A percentile compares a stretch with the other conserved stretches of the same genome.
phyloP scores from a whole-genome alignment of 257 asterid genomes.

The Dorcoceras hygrometricum region DNA sequence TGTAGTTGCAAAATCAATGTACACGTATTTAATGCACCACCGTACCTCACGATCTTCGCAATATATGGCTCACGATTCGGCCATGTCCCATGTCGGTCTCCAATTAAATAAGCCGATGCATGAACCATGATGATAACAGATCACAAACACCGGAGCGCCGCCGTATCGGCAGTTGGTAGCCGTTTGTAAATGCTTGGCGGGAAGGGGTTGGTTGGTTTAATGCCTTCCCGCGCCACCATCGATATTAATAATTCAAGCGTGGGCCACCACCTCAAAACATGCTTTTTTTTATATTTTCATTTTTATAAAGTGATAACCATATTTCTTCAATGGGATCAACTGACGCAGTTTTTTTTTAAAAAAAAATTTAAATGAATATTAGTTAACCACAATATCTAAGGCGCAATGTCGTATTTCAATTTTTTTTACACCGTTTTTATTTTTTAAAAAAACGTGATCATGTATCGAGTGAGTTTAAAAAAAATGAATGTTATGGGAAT shows the following conservation, averaged over 20 bases:
- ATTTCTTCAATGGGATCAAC: too few relatives aligned
- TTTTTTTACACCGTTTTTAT: too few relatives aligned
- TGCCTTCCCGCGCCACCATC: conserved; percentile 35
- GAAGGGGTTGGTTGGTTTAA: not conserved
- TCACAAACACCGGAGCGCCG: too few relatives aligned
- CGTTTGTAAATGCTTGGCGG: conserved; percentile 16
- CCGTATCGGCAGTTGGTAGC: not conserved
- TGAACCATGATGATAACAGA: conserved; percentile 16
- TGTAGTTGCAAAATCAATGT: conserved; percentile 5
- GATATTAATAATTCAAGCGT: not conserved
- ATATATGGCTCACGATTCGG: conserved; percentile 13
- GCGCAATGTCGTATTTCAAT: too few relatives aligned
- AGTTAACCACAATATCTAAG: too few relatives aligned
- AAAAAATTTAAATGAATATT: too few relatives aligned
- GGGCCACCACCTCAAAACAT: not conserved
- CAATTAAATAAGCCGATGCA: conserved; percentile 8
- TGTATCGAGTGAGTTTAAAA: too few relatives aligned
- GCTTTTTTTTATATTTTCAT: too few relatives aligned
- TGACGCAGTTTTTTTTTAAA: too few relatives aligned
- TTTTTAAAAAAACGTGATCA: too few relatives aligned
- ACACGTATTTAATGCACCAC: not conserved
- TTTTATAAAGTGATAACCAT: too few relatives aligned
- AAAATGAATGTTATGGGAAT: too few relatives aligned
- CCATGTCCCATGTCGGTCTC: conserved; percentile 13
- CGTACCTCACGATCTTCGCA: conserved; percentile 24